These are phyloP conservation scores for Phyllosticta paracitricarpa DNA, from an alignment of 2,329 filamentous ascomycete species.

Conservation along the genomic window DNA sequence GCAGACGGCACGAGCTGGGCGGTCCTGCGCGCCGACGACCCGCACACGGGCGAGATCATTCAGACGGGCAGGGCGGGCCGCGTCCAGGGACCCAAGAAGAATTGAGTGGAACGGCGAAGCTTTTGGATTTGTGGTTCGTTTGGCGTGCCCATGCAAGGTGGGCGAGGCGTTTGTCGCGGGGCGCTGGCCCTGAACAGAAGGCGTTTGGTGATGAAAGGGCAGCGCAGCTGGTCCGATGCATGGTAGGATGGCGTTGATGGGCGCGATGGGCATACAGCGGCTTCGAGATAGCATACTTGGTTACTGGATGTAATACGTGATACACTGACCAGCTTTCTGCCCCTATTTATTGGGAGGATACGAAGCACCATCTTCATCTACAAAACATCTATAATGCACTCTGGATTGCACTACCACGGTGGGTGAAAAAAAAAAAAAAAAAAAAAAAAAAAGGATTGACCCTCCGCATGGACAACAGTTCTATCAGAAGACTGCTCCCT, in stretches of 20 bases:
- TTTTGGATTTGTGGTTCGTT: neutral
- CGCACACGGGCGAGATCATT: slow-evolving; percentile 66
- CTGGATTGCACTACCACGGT: no score
- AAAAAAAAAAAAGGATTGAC: no score
- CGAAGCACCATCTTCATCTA: no score
- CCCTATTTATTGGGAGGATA: no score
- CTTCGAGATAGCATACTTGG: neutral
- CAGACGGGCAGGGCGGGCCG: slow-evolving; percentile 65
- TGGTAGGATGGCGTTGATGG: neutral
- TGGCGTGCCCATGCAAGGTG: neutral
- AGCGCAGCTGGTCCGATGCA: neutral
- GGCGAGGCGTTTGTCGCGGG: neutral
- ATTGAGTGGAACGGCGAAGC: neutral
- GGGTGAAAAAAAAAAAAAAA: no score
- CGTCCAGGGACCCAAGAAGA: neutral
- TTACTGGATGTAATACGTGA: neutral
- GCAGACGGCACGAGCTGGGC: slow-evolving; percentile 75
- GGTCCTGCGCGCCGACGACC: slow-evolving; percentile 70
- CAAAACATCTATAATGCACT: no score
- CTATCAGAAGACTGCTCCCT: no score
- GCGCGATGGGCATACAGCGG: neutral
- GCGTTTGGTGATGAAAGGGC: neutral
- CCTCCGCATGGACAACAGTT: no score
- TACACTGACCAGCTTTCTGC: neutral
- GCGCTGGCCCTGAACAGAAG: neutral